These are phyloP conservation scores for Mycena olivaceomarginata DNA, from an alignment of 768 basidiomycete genomes.

Conservation along the genomic window DNA sequence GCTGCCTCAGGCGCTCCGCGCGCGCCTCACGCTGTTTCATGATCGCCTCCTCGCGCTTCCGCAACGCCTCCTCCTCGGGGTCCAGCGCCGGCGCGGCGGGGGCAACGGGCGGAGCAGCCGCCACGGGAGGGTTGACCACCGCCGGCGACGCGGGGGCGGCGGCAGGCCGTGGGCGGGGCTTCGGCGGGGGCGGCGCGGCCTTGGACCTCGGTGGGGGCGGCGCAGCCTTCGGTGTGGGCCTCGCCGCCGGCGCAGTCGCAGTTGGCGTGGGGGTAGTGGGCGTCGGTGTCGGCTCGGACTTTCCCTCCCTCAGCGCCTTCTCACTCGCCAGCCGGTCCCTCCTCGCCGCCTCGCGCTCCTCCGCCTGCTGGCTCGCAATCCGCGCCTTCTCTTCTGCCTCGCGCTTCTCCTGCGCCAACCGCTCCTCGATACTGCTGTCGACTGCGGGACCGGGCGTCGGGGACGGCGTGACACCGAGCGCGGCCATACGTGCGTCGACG, in stretches of 20 bases:
- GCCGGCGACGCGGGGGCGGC: constrained; percentile 50
- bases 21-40: constrained; percentile 85
- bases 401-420: constrained; percentile 89
- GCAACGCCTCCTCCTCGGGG: constrained; percentile 84
- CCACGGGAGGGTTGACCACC: constrained; percentile 44
- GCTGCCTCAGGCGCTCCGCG: constrained; percentile 77
- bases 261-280: constrained; percentile 62
- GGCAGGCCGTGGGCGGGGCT: constrained; percentile 60
- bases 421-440: constrained; percentile 89
- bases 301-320: constrained; percentile 75
- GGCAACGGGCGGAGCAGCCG: constrained; percentile 41
- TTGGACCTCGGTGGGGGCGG: constrained; percentile 60
- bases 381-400: constrained; percentile 93
- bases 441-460: constrained; percentile 61
- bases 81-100: constrained; percentile 73
- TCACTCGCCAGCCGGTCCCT: constrained; percentile 86
- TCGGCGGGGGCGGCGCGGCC: constrained; percentile 57
- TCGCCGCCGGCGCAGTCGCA: constrained; percentile 62
- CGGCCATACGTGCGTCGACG: constrained; percentile 89
- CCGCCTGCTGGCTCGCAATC: constrained; percentile 87
- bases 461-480: constrained; percentile 78
- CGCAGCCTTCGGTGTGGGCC: constrained; percentile 59
- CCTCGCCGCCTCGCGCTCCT: constrained; percentile 85
- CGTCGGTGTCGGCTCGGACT: constrained; percentile 47
- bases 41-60: constrained; percentile 82